Percentiles rank a stretch among this genome's conserved stretches.
Conservation (phyloP, 805 yeast species). For the Saturnispora serradocipensis region DNA sequence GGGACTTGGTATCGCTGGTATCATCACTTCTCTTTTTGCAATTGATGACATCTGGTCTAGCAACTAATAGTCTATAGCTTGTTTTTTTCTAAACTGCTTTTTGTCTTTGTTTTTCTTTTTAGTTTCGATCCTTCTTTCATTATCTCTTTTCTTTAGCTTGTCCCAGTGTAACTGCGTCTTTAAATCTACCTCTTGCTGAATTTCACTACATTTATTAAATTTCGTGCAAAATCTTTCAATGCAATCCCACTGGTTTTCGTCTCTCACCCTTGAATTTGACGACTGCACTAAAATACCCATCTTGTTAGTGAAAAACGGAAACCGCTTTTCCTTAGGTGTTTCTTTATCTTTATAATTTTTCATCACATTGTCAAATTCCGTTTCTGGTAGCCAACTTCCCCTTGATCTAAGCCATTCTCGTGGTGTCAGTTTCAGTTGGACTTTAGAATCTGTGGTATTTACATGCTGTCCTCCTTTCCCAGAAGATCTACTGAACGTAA, state of each 20-base stretch:
- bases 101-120: conserved; percentile 13
- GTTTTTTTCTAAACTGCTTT: background rate
- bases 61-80: background rate
- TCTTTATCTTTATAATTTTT: conserved; percentile 14
- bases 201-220: conserved; percentile 30
- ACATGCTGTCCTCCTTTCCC: conserved; percentile 59
- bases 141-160: conserved; percentile 19
- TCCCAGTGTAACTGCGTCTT: conserved; percentile 38
- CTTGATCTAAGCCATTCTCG: conserved; percentile 32
- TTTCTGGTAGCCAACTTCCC: conserved; percentile 35
- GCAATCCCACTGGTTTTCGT: conserved; percentile 37
- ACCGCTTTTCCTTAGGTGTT: conserved; percentile 14
- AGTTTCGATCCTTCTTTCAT: conserved; percentile 15
- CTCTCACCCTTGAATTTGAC: conserved; percentile 32
- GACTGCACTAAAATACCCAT: conserved; percentile 22
- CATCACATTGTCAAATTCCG: conserved; percentile 28
- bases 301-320: conserved; percentile 21
- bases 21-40: conserved; percentile 71
- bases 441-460: conserved; percentile 48
- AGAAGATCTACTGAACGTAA: conserved; percentile 40
- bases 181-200: conserved; percentile 31
- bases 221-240: conserved; percentile 35
- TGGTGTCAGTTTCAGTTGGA: conserved; percentile 23
- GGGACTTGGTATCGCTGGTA: conserved; percentile 46
- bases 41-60: conserved; percentile 57